phyloP scores from a whole-genome alignment of 108 stramenopile species.

The Craspedostauros australis region DNA sequence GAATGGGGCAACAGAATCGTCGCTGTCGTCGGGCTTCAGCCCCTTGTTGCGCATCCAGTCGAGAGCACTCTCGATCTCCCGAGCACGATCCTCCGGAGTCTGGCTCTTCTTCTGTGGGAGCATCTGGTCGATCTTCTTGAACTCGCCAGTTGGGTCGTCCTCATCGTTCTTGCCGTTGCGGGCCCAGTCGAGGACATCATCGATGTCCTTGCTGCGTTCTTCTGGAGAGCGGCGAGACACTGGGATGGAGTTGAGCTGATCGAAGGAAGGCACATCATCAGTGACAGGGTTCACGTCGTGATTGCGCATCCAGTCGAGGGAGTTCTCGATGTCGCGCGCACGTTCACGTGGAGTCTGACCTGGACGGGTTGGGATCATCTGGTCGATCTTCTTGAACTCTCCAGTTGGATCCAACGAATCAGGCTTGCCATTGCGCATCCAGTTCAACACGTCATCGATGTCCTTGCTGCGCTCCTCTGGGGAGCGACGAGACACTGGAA shows the following conservation, averaged over 20 bases:
- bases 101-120: conserved; percentile 12
- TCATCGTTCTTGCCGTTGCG: conserved; percentile 12
- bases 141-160: conserved; percentile 20
- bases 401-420: conserved; percentile 3
- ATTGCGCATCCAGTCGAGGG: conserved; percentile 27
- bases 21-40: conserved; percentile 2
- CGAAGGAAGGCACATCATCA: conserved; percentile 1
- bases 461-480: conserved; percentile 18
- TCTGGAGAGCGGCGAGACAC: conserved; percentile 2
- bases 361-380: conserved; percentile 1
- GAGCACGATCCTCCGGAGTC: conserved; percentile 13
- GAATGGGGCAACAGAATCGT: conserved; percentile 8
- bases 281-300: not conserved
- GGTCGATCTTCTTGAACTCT: conserved; percentile 16
- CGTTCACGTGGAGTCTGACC: conserved; percentile 8
- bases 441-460: conserved; percentile 11
- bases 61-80: conserved; percentile 18
- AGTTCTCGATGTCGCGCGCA: conserved; percentile 23
- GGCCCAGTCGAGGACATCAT: conserved; percentile 25
- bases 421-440: conserved; percentile 12
- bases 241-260: conserved; percentile 5
- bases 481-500: conserved; percentile 6
- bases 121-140: conserved; percentile 12
- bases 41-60: conserved; percentile 20
- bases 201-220: conserved; percentile 11